Conservation (phyloP, 1,284 basidiomycete species). For the Laetiporus sulphureus region DNA sequence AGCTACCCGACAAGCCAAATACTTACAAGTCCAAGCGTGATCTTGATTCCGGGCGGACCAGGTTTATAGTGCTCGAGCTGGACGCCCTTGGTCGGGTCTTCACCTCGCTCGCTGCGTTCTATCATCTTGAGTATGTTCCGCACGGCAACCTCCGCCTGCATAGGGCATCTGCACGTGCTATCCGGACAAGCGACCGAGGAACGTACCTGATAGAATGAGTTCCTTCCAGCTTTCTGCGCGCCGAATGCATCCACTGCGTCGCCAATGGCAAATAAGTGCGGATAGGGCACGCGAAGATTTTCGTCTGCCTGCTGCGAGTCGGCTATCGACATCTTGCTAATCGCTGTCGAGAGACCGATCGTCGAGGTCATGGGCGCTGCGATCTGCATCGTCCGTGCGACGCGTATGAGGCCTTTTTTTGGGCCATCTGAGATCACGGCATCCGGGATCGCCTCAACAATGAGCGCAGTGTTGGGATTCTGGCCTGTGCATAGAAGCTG, state of each 20-base stretch:
- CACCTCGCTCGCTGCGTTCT: constrained; percentile 20
- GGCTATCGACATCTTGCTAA: neutral
- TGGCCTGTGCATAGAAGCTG: constrained; percentile 76
- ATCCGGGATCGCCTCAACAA: constrained; percentile 42
- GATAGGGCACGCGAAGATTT: constrained; percentile 32
- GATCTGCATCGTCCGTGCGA: constrained; percentile 58
- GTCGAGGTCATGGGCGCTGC: constrained; percentile 23
- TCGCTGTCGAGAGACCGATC: too few relatives aligned
- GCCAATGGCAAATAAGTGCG: constrained; percentile 61
- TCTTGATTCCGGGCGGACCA: constrained; percentile 58
- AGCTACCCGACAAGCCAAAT: neutral
- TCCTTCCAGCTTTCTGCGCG: constrained; percentile 67
- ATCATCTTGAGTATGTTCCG: constrained; percentile 46
- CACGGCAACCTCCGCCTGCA: constrained; percentile 44
- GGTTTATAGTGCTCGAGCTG: constrained; percentile 50
- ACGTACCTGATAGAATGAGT: constrained; percentile 53
- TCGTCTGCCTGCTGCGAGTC: neutral
- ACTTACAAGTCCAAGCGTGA: constrained; percentile 57
- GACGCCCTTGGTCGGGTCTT: constrained; percentile 24
- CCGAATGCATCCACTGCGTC: constrained; percentile 68
- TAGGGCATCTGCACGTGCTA: neutral
- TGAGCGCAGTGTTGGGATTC: constrained; percentile 58
- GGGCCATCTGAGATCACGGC: constrained; percentile 38
- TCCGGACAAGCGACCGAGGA: neutral
- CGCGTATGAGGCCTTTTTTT: constrained; percentile 42